Base-by-base conservation (phyloP, 345 rosid genomes). In the Physaria fendleri region DNA sequence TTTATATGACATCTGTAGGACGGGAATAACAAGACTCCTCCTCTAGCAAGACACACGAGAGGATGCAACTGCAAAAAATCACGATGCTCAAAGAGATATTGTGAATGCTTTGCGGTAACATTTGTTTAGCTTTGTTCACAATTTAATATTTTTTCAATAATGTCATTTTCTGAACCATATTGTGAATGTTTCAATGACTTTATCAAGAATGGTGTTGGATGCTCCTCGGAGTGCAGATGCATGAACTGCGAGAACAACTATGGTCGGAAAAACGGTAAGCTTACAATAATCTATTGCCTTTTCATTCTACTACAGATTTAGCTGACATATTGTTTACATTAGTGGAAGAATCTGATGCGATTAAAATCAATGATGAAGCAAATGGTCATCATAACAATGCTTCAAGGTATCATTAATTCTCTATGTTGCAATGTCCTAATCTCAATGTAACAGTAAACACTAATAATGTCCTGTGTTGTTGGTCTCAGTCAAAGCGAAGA, bases 41-140 rank as follows among this genome's bases (percentile, higher is more conserved):
- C 76, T 37, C 82, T 91, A 66, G 88, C 87, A 45, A 79, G 89
- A 72, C 96, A 88, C 62, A 79, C 67, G 52, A 79, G 79, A 69
- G 96, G 96, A 73, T 88, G 96, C 81, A 85, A 82, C 74, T 88
- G 96, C 68, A 83, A 40, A 68, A 85, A 68, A 68, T 88, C 94
- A 56, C 76, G 79, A 41, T 88, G 96, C 78, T 71, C 74, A 45
- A 83, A 88, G 79, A 85, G 71, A 73, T 88, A 87, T 59, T 84
- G 95, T 2, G 95, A 87, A 76, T 87, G 95, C 78, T 82, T 68
- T 62, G 79, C 76, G 90, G 95, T 84, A 73, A 63, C 14, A 63
- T 59, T 34, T 34, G 38, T 27, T 12, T 10, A 23, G 4, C 9
- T 46, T 34, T 28, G 43, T 15, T 58, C 16, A 10, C 37, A 25